phyloP scores from a whole-genome alignment of 1,139 yeast genomes.

The Saccharomycopsis hybrid region DNA sequence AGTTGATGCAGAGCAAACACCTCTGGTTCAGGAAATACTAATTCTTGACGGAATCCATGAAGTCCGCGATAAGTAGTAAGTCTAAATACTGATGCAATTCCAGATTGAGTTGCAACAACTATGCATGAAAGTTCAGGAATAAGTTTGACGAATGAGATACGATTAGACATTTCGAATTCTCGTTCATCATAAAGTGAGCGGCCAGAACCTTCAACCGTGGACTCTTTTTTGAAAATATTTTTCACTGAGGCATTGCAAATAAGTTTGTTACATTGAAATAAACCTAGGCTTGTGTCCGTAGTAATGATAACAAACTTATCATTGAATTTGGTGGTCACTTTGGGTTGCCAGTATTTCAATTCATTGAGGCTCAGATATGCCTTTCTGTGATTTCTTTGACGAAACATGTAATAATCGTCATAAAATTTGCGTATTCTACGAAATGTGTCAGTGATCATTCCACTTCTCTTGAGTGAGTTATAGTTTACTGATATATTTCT shows the following conservation, averaged over 20 bases:
- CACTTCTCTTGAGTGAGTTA: background rate
- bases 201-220: slow-evolving; percentile 31
- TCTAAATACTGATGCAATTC: slow-evolving; percentile 51
- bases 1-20: too few relatives aligned
- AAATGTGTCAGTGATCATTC: slow-evolving; percentile 2
- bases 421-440: slow-evolving; percentile 1
- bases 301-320: slow-evolving; percentile 34
- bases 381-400: slow-evolving; percentile 1
- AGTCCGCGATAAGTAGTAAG: slow-evolving; percentile 52
- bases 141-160: slow-evolving; percentile 46
- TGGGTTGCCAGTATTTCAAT: slow-evolving; percentile 1
- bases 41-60: slow-evolving; percentile 56
- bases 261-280: slow-evolving; percentile 45
- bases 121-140: slow-evolving; percentile 51
- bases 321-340: background rate
- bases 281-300: slow-evolving; percentile 37
- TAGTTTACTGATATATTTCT: too few relatives aligned
- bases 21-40: slow-evolving; percentile 37
- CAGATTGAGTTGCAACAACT: slow-evolving; percentile 52
- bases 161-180: slow-evolving; percentile 38
- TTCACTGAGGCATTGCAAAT: slow-evolving; percentile 46
- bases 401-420: slow-evolving; percentile 1
- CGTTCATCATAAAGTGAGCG: slow-evolving; percentile 22
- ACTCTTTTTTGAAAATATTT: slow-evolving; percentile 25
- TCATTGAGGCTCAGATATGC: slow-evolving; percentile 1